Conservation (phyloP, 2,329 filamentous ascomycete species). For the Monosporascus sp. region DNA sequence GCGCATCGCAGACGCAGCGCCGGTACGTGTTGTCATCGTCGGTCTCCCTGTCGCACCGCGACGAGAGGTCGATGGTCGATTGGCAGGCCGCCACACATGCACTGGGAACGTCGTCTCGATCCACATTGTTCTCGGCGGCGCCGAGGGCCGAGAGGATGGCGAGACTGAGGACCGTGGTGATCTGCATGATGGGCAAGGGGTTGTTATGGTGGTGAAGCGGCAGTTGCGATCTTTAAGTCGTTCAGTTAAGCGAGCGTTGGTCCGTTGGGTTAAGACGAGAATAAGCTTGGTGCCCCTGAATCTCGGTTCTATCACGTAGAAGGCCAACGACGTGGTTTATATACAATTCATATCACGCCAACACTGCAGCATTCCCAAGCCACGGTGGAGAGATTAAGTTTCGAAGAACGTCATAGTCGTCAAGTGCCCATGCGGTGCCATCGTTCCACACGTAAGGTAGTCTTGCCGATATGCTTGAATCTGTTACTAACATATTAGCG, state of each 20-base stretch:
- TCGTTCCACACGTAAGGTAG: too few species aligned
- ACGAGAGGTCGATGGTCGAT: slow-evolving; percentile 13
- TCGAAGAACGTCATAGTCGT: too few species aligned
- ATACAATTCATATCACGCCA: too few species aligned
- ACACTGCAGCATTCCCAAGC: too few species aligned
- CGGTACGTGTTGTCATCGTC: slow-evolving; percentile 9
- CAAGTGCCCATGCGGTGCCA: too few species aligned
- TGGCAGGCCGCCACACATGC: slow-evolving; percentile 11
- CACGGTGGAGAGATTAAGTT: too few species aligned
- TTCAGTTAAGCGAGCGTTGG: background rate
- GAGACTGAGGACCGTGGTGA: background rate
- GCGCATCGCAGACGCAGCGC: slow-evolving; percentile 9
- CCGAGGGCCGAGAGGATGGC: slow-evolving; percentile 6
- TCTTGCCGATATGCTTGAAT: too few species aligned
- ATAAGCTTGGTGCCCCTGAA: too few species aligned
- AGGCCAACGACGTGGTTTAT: too few species aligned
- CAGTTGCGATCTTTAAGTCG: background rate
- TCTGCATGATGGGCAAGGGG: background rate
- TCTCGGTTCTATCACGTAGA: too few species aligned
- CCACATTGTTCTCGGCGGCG: slow-evolving; percentile 14
- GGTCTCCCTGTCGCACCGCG: slow-evolving; percentile 10
- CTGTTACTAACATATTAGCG: too few species aligned
- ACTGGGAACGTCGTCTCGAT: slow-evolving; percentile 9
- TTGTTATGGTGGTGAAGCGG: background rate
- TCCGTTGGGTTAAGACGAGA: background rate